Percentiles rank a stretch among this genome's conserved stretches.
These are phyloP conservation scores for Cyberlindnera xylosilytica DNA, from an alignment of 805 yeast species.

Conservation along the genomic window DNA sequence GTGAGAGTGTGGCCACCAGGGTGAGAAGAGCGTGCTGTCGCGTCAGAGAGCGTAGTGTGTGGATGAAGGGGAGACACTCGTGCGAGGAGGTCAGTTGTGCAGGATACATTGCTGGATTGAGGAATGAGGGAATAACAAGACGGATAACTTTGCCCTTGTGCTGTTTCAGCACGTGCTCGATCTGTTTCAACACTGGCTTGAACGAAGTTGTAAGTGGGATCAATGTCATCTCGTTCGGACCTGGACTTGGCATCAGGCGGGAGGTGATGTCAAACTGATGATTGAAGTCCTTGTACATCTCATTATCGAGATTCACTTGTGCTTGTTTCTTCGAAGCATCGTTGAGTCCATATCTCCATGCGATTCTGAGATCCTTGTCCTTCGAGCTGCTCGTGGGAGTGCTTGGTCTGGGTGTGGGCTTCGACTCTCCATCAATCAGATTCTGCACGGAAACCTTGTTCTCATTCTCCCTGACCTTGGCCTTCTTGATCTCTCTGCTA, in stretches of 20 bases:
- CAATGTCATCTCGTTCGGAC: constrained; percentile 55
- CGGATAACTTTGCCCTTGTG: constrained; percentile 52
- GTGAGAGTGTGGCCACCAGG: constrained; percentile 53
- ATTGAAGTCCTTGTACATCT: constrained; percentile 49
- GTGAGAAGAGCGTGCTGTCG: constrained; percentile 46
- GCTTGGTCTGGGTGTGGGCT: background rate
- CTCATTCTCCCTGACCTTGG: constrained; percentile 53
- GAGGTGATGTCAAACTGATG: constrained; percentile 77
- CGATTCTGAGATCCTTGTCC: constrained; percentile 66
- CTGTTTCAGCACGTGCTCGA: constrained; percentile 42
- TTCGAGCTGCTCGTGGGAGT: background rate
- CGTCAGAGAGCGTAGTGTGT: constrained; percentile 51
- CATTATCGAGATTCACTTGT: constrained; percentile 26
- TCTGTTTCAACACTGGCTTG: constrained; percentile 35
- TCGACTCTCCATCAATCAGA: constrained; percentile 37
- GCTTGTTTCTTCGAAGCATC: constrained; percentile 28
- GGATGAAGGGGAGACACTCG: constrained; percentile 57
- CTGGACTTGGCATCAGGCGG: constrained; percentile 63
- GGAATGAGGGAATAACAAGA: constrained; percentile 68
- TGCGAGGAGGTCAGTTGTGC: constrained; percentile 44
- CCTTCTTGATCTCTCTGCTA: constrained; percentile 61
- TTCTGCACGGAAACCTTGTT: constrained; percentile 67
- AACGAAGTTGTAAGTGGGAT: constrained; percentile 38
- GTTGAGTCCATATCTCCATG: constrained; percentile 84
- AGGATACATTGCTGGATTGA: constrained; percentile 74